Evolutionary conservation across 1,284 basidiomycete species (phyloP), one percentile per base, ranked within the genome.

Genomic region (Tilletia caries): DNA sequence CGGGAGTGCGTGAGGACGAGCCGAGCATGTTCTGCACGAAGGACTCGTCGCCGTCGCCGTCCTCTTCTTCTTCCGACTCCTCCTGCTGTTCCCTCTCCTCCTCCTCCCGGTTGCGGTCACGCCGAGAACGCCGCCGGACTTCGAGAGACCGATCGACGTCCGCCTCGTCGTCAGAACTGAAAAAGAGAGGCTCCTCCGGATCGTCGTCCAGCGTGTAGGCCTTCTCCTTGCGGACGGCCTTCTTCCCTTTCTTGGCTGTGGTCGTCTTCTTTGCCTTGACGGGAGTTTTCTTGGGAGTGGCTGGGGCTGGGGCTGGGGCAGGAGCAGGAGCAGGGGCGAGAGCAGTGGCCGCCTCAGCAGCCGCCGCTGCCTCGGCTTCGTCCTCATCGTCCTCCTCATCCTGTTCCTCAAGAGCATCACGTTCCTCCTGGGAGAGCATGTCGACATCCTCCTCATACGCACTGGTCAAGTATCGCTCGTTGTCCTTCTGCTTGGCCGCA

Each of bases 371-470:
- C n/a, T n/a, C n/a, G n/a, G n/a, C n/a, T n/a, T n/a, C n/a, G n/a
- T n/a, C n/a, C n/a, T n/a, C n/a, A n/a, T n/a, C n/a, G 18, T 54
- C 52, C 65, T 77, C 75, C 37, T 78, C 76, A 20, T 71, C 72
- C 25, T 76, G 76, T n/a, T 68, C 58, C n/a, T 62, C 58, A 3
- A 62, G 58, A 3, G 58, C 58, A 23, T 62, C 58, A 0, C 58
- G 58, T 29, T 62, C 58, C 78, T 92, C 90, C 67, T 85, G 58
- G 5, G 58, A 18, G 29, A 62, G 86, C 91, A 98, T 95, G 76
- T 91, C 92, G 18, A 92, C 89, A 79, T 97, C 95, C 79, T 86
- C 86, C 77, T 88, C 91, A 27, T 81, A 82, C 8, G 82, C 82
- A 8, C 90, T 90, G 74, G 95, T 82, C 34, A 86, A 84, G 70